Base-by-base conservation (phyloP, 805 yeast species). In the Ogataea pini region DNA sequence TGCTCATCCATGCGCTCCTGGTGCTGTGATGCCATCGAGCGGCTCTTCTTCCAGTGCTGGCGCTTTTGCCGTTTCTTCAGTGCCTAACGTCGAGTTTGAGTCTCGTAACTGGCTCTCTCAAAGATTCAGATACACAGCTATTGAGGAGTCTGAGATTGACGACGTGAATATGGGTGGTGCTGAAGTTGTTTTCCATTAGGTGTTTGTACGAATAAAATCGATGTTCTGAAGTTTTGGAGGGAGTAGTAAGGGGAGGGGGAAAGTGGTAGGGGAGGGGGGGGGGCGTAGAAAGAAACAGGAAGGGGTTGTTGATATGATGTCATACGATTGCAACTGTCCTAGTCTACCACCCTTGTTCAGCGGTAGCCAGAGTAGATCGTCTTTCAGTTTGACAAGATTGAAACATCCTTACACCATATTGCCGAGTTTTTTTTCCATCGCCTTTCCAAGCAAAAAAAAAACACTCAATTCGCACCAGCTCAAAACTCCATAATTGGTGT, bases 161-260 rank as follows among this genome's bases (percentile, higher is more conserved):
- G 78, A 80, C 55, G 80, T 92, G 58, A 78, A 82, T 58, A 75
- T 79, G 45, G 99, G 98, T 48, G 97, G 97, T 57, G 96, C 96
- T 29, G 82, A 76, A 32, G 60, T 76, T 37, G 68, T 79, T 12
- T 77, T 68, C 56, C 42, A 24, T 24, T 37, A 33, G 34, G 24
- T 18, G 33, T 28, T 41, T 41, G 27, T 32, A 32, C 13, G 12
- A 22, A 37, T 44, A 31, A 32, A 31, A 39, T 40, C 37, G 44
- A 41, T 25, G 18, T 20, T 10, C 7, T 32, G 31, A 28, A 13
- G 9, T 28, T n/a, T n/a, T n/a, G n/a, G n/a, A n/a, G n/a, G n/a
- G n/a, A n/a, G n/a, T n/a, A n/a, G n/a, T n/a, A n/a, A n/a, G n/a
- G n/a, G n/a, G n/a, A n/a, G n/a, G n/a, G n/a, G n/a, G n/a, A n/a